Conservation (phyloP, 345 rosid genomes). For the Gossypium longicalyx region DNA sequence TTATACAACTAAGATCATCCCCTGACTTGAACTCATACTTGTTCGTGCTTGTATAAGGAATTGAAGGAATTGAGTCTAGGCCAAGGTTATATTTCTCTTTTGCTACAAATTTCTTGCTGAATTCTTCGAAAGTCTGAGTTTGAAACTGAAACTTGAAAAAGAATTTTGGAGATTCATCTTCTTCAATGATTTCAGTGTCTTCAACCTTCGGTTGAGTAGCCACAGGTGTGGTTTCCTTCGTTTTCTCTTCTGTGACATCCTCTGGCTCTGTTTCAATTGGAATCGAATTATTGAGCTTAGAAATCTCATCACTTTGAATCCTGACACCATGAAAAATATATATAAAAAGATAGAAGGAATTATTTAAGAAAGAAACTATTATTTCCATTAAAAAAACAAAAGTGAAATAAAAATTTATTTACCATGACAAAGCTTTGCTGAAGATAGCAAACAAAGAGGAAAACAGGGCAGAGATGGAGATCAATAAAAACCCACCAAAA, state of each 20-base stretch:
- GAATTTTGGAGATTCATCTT: constrained; percentile 39
- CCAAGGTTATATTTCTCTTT: constrained; percentile 12
- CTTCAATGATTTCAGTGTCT: constrained; percentile 15
- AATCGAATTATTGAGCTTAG: constrained; percentile 25
- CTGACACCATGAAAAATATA: constrained; percentile 17
- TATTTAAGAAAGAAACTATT: neutral
- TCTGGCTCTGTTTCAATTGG: constrained; percentile 20
- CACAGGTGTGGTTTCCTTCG: constrained; percentile 13
- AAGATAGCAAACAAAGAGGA: constrained; percentile 34
- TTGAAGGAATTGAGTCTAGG: constrained; percentile 20
- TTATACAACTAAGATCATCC: constrained; percentile 32
- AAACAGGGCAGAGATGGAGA: constrained; percentile 41
- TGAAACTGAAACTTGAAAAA: constrained; percentile 71
- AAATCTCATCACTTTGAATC: constrained; percentile 12
- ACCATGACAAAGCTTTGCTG: constrained; percentile 38
- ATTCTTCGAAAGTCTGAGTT: constrained; percentile 45
- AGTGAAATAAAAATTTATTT: constrained; percentile 4
- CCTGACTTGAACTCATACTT: constrained; percentile 37
- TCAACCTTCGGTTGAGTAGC: constrained; percentile 11
- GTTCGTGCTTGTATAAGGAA: constrained; percentile 26
- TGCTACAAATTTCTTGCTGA: constrained; percentile 25
- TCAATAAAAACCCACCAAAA: constrained; percentile 36
- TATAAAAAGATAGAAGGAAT: neutral
- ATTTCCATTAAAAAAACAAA: neutral
- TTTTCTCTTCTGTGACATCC: constrained; percentile 18